Evolutionary conservation across 78 protist species (phyloP).

Genomic region (Emiliania huxleyi): DNA sequence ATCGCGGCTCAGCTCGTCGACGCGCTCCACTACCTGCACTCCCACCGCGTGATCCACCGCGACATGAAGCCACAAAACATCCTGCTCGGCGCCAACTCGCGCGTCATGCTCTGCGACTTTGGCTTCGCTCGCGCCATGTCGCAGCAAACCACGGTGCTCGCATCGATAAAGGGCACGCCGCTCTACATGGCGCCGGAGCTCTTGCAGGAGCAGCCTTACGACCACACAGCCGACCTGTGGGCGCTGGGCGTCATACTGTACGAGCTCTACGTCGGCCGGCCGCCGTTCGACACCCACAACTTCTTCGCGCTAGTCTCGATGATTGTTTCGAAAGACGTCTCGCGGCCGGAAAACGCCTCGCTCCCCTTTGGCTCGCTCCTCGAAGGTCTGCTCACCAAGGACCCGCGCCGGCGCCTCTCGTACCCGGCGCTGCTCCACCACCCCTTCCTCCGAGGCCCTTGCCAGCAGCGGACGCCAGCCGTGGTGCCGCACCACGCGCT

Average conservation of each 20-base stretch:
- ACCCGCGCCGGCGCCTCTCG: constrained; percentile 61
- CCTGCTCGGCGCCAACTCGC: constrained; percentile 71
- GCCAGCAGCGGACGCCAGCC: too few species aligned
- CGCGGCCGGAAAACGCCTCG: constrained; percentile 49
- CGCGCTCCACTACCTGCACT: constrained; percentile 82
- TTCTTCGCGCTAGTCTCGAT: constrained; percentile 66
- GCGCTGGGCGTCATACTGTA: constrained; percentile 87
- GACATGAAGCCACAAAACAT: constrained; percentile 92
- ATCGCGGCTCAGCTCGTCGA: constrained; percentile 74
- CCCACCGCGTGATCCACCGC: constrained; percentile 83
- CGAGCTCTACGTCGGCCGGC: constrained; percentile 82
- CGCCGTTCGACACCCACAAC: constrained; percentile 85
- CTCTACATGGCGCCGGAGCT: constrained; percentile 93
- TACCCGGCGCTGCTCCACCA: constrained; percentile 84
- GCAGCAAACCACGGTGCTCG: constrained; percentile 61
- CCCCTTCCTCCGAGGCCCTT: constrained; percentile 71
- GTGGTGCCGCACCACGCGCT: neutral
- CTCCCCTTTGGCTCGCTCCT: constrained; percentile 49
- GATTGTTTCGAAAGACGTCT: constrained; percentile 67
- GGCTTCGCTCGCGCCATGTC: constrained; percentile 73
- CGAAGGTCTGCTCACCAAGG: constrained; percentile 70
- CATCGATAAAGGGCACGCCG: constrained; percentile 91
- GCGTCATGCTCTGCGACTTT: constrained; percentile 83
- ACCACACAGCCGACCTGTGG: constrained; percentile 91
- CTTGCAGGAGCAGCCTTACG: constrained; percentile 82